Evolutionary conservation across 129 eudicot species (phyloP), one percentile per base, ranked within the genome.

Genomic region (Lonicera japonica): DNA sequence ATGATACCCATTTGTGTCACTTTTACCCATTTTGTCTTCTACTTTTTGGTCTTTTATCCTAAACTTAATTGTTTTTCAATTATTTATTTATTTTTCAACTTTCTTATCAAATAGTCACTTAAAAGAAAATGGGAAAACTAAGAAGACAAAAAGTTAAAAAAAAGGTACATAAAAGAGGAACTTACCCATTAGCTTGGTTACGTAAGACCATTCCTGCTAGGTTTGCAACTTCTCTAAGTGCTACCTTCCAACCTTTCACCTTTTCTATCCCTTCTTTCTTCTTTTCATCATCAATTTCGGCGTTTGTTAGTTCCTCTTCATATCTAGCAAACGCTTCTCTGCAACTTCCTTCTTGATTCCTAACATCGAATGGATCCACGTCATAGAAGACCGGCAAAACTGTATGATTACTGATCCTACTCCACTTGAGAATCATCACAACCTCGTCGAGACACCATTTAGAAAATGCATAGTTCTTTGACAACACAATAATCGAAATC

Each of bases 361-460:
- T 63, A 13, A 65, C 71, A 12, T 72, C 65, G 0, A 34, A 16
- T 13, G 77, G 77, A 3, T 58, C 21, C 40, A 72, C 77, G 52
- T 72, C 77, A 40, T 72, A 72, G 13, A 72, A 72, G 5, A 72
- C 45, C 17, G 71, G 77, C 39, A 72, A 72, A 23, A 72, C 66
- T 17, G 36, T 11, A 4, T 21, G 54, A 2, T 66, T 51, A 47
- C 25, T 65, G 12, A 4, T 11, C 25, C 13, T 58, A 18, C 25
- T 65, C 60, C 77, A 47, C 0, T 40, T 47, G n/a, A 73, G 55
- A 54, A 73, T 73, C 23, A 13, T 65, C 13, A 73, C 48, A 1
- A 65, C 71, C 66, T 72, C 71, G 34, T 72, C 48, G 9, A 73
- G 72, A 59, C 77, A 73, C 77, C 77, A 73, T 73, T 73, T 58